phyloP scores from a whole-genome alignment of 371 early-diverging fungal genomes.

The Apophysomyces sp. region DNA sequence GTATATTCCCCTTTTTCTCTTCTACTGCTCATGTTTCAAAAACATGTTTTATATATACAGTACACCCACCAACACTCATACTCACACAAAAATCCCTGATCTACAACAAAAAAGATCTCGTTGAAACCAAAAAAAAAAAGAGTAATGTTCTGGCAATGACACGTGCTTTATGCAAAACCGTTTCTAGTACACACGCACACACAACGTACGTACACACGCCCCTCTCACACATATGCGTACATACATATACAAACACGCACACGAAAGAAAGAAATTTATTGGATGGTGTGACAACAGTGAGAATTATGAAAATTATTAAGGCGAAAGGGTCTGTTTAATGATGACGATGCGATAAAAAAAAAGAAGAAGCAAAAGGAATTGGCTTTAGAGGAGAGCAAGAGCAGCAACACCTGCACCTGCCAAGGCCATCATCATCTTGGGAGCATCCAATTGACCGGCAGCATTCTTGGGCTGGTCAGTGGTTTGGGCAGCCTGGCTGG shows the following conservation, averaged over 20 bases:
- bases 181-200: not conserved
- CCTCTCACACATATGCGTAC: not conserved
- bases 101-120: not conserved
- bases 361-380: no score
- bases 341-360: not conserved
- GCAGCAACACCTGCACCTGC: constrained; percentile 40
- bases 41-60: not conserved
- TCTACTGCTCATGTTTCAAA: not conserved
- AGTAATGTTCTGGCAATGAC: not conserved
- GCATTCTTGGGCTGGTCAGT: constrained; percentile 9
- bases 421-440: constrained; percentile 18
- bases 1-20: constrained; percentile 3
- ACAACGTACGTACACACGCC: no score
- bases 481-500: constrained; percentile 17
- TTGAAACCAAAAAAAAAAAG: not conserved
- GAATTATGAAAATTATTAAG: not conserved
- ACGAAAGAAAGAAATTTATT: not conserved
- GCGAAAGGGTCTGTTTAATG: not conserved
- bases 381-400: constrained; percentile 32
- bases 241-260: not conserved
- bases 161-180: not conserved
- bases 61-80: not conserved
- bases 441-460: constrained; percentile 8
- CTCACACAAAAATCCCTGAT: not conserved
- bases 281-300: not conserved